These are phyloP conservation scores for Colletotrichum sidae DNA, from an alignment of 2,329 filamentous ascomycete genomes.

Conservation along the genomic window DNA sequence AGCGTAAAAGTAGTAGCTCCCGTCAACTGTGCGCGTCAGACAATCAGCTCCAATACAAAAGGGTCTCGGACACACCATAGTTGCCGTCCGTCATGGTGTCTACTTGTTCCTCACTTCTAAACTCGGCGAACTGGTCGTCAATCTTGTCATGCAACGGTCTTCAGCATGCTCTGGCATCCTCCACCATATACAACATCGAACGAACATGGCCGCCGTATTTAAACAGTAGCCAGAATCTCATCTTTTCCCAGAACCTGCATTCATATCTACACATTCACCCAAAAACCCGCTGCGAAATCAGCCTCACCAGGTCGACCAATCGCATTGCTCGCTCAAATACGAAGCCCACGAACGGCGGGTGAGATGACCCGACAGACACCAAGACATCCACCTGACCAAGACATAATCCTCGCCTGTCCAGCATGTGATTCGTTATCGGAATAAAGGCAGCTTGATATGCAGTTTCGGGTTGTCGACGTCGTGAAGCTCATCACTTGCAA, in stretches of 20 bases:
- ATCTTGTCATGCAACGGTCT: no score
- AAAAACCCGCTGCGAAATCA: conserved; percentile 31
- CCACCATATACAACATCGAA: no score
- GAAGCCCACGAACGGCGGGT: conserved; percentile 9
- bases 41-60: neutral
- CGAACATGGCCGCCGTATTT: no score
- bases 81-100: conserved; percentile 46
- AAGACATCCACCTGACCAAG: no score
- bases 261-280: neutral
- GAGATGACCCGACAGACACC: conserved; percentile 25
- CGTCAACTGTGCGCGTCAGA: conserved; percentile 46
- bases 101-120: neutral
- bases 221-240: neutral
- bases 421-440: no score
- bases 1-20: conserved; percentile 59
- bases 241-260: neutral
- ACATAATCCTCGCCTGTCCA: no score
- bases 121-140: no score
- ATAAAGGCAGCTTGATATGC: no score
- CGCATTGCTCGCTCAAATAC: conserved; percentile 25
- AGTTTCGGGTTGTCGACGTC: no score
- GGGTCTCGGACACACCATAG: conserved; percentile 41
- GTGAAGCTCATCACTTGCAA: no score
- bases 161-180: no score
- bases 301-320: conserved; percentile 18